Conservation (phyloP, 202 grass and related monocot genomes). For the Hordeum pubiflorum region DNA sequence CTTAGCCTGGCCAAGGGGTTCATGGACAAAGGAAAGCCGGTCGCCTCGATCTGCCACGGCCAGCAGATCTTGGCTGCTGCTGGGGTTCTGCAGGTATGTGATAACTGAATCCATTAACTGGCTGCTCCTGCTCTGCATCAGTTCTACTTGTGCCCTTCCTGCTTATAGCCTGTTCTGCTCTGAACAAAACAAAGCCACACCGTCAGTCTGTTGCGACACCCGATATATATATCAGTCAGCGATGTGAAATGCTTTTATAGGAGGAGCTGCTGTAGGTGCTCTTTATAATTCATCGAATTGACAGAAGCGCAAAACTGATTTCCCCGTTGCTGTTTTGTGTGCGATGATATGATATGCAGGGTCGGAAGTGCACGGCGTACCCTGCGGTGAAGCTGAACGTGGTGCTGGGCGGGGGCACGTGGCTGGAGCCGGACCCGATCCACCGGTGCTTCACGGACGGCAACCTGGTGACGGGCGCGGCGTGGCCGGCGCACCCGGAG, state of each 20-base stretch:
- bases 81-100: conserved; percentile 64
- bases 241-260: not conserved
- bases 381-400: conserved; percentile 90
- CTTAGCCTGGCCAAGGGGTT: conserved; percentile 63
- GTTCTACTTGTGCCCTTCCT: not conserved
- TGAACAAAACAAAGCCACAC: not conserved
- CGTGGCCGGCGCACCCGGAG: conserved; percentile 88
- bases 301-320: no score
- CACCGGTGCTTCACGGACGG: conserved; percentile 82
- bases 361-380: conserved; percentile 84
- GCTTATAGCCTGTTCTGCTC: not conserved
- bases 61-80: conserved; percentile 87
- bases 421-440: conserved; percentile 81
- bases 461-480: conserved; percentile 83
- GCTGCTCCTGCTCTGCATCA: not conserved
- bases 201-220: not conserved
- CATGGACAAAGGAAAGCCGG: conserved; percentile 57
- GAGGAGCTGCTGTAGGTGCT: no score
- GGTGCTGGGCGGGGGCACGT: conserved; percentile 66
- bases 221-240: not conserved
- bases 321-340: not conserved
- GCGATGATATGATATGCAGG: conserved; percentile 23
- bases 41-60: conserved; percentile 91
- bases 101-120: not conserved
- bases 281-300: no score